Evolutionary conservation across 2,329 filamentous ascomycete species (phyloP).

Genomic region (Zasmidium citrigriseum): DNA sequence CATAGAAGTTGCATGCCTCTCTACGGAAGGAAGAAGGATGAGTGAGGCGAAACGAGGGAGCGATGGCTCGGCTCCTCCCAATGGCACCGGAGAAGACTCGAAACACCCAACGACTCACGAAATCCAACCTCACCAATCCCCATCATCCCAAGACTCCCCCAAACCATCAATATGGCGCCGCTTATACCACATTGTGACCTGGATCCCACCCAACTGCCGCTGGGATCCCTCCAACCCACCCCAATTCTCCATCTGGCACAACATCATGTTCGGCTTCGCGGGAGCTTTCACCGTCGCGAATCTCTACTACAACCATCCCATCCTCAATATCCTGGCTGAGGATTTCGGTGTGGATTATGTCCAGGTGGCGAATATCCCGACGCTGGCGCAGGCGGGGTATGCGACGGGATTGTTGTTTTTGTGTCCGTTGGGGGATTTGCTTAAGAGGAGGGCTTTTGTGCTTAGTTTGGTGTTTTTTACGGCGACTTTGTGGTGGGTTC

Average conservation of each 20-base stretch:
- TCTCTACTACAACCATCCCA: conserved; percentile 79
- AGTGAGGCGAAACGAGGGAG: not conserved
- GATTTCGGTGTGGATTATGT: conserved; percentile 73
- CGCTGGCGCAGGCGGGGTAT: conserved; percentile 78
- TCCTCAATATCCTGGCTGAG: conserved; percentile 71
- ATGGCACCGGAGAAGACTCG: not conserved
- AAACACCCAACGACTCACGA: not conserved
- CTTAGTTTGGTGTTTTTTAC: conserved; percentile 65
- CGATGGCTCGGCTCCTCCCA: not conserved
- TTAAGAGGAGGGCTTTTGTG: conserved; percentile 70
- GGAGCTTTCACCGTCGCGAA: conserved; percentile 74
- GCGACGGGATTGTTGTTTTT: conserved; percentile 72
- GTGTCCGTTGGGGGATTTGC: conserved; percentile 71
- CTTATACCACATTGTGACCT: conserved; percentile 46
- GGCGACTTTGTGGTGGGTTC: conserved; percentile 62
- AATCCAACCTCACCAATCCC: not conserved
- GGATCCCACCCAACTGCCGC: conserved; percentile 66
- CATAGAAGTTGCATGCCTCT: not conserved
- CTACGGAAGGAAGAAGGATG: not conserved
- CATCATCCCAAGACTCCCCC: not conserved
- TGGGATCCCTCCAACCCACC: conserved; percentile 68
- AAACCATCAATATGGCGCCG: conserved; percentile 25
- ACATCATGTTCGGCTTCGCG: conserved; percentile 69
- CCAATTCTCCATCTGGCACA: conserved; percentile 66
- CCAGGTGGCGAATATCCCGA: conserved; percentile 67